Conservation (phyloP, 176 grass and related monocot species). For the Saccharum spontaneum region DNA sequence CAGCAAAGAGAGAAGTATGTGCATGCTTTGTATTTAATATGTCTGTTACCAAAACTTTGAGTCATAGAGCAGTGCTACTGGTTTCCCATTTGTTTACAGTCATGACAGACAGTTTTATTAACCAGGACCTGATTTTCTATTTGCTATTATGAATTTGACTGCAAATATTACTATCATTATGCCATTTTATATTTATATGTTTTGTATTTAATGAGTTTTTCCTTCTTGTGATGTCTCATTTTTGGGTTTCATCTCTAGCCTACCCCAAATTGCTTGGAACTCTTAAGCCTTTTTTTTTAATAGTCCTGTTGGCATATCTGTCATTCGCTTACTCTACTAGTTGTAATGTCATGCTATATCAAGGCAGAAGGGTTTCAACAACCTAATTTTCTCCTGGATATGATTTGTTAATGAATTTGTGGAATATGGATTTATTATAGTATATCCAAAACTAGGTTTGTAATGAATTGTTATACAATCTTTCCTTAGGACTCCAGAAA, state of each 20-base stretch:
- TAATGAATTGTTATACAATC: not conserved
- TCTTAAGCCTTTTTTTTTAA: not conserved
- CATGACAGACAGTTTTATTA: not conserved
- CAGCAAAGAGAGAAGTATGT: constrained; percentile 92
- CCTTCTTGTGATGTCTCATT: not conserved
- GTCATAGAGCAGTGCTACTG: not conserved
- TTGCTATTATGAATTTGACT: not conserved
- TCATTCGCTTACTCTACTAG: not conserved
- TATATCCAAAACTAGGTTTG: not conserved
- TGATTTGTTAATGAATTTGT: not conserved
- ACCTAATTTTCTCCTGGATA: not conserved
- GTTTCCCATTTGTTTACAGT: not conserved
- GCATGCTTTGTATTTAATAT: constrained; percentile 17
- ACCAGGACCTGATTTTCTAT: not conserved
- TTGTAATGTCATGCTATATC: not conserved
- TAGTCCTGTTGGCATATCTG: not conserved
- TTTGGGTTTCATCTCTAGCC: not conserved
- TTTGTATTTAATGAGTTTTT: not conserved
- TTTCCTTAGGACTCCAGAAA: constrained; percentile 1
- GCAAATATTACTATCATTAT: not conserved
- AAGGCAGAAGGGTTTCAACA: not conserved
- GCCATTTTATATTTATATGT: not conserved
- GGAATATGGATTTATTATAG: not conserved
- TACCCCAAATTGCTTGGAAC: not conserved
- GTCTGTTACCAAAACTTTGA: not conserved